Conservation (phyloP, 2,329 filamentous ascomycete genomes). For the Aaosphaeria arxii region DNA sequence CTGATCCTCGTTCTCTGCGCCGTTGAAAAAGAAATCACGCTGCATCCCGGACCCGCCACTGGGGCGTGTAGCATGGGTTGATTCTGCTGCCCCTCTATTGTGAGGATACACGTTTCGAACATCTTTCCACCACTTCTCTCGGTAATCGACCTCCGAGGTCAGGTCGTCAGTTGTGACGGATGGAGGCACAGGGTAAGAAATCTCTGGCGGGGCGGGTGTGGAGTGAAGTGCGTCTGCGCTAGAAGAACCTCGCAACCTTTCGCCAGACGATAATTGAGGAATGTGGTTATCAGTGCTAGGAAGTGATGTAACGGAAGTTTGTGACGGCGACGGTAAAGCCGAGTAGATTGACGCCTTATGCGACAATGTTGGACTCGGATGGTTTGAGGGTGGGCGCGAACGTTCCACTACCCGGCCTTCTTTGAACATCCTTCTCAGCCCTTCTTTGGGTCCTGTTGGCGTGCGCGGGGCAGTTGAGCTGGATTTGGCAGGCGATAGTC, state of each 20-base stretch:
- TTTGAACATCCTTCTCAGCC: conserved; percentile 18
- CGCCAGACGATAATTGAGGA: background rate
- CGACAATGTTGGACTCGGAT: conserved; percentile 8
- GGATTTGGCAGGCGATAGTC: background rate
- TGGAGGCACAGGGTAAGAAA: conserved; percentile 7
- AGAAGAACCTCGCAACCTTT: background rate
- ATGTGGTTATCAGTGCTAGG: background rate
- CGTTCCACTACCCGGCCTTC: conserved; percentile 3
- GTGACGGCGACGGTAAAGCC: background rate
- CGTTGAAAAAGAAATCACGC: conserved; percentile 25
- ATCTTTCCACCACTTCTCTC: conserved; percentile 21
- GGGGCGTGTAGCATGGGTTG: too few species aligned
- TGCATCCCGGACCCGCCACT: background rate
- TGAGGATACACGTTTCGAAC: conserved; percentile 4
- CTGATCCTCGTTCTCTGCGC: conserved; percentile 20
- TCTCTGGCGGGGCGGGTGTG: background rate
- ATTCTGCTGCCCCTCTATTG: background rate
- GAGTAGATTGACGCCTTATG: conserved; percentile 1
- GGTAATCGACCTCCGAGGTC: conserved; percentile 17
- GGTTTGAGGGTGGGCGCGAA: conserved; percentile 12
- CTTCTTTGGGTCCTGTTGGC: conserved; percentile 14
- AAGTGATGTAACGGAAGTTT: background rate
- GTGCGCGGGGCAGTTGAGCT: conserved; percentile 9
- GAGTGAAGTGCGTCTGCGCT: background rate
- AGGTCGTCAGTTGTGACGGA: conserved; percentile 16